phyloP scores from a whole-genome alignment of 2,329 filamentous ascomycete species.

The Paracamarosporium sp. region DNA sequence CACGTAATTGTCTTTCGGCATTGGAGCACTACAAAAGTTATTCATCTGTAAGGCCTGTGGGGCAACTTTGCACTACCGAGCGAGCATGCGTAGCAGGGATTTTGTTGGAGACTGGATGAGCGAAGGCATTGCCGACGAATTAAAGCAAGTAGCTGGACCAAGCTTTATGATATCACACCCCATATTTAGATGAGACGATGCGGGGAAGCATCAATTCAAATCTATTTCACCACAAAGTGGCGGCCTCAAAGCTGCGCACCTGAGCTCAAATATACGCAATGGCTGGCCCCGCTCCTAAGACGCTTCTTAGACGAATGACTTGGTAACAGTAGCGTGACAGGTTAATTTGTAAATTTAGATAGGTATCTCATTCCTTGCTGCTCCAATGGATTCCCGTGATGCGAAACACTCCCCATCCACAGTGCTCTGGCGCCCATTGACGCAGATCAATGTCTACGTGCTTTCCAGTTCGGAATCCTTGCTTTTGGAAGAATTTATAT shows the following conservation, averaged over 20 bases:
- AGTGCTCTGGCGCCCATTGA: background rate
- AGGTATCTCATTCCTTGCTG: background rate
- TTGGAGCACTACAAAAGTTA: background rate
- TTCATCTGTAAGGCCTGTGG: slow-evolving; percentile 4
- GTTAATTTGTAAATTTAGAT: no score
- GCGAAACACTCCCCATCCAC: slow-evolving; percentile 3
- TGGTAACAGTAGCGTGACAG: no score
- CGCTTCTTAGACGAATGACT: background rate
- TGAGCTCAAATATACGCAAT: background rate
- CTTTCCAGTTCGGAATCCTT: background rate
- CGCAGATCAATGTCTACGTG: slow-evolving; percentile 11
- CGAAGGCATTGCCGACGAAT: no score
- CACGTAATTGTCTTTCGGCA: slow-evolving; percentile 9
- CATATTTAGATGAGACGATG: slow-evolving; percentile 1
- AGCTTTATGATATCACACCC: background rate
- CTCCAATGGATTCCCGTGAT: background rate
- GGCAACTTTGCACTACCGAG: background rate
- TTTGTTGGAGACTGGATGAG: background rate
- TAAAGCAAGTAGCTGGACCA: background rate
- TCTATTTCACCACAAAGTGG: background rate
- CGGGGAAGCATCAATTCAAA: background rate
- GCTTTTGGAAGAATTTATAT: background rate
- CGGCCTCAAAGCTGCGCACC: background rate
- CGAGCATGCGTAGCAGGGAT: background rate
- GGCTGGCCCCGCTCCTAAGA: background rate